Base-by-base conservation (phyloP, 2,329 filamentous ascomycete genomes). In the Phaeophleospora eucalypticola region DNA sequence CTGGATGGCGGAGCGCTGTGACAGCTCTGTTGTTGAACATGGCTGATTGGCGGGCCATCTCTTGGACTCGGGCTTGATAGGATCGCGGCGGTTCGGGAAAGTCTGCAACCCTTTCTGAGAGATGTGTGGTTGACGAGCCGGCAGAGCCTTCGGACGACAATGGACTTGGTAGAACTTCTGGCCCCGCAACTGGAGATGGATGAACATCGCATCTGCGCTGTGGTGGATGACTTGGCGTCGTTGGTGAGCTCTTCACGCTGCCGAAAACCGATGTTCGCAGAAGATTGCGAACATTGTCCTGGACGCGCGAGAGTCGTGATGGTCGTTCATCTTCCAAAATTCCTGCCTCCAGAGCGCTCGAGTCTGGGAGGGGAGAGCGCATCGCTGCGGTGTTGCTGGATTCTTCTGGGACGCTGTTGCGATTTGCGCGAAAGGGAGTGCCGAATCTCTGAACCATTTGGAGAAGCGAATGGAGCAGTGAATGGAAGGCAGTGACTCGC, bases 201-300 rank as follows among this genome's bases (percentile, higher is more conserved):
- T 41, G 32, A 9, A 17, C 16, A 10, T 42, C 12, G 39, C 41
- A 41, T 36, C 18, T 24, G 24, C 43, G 32, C 38, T 45, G 41
- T 42, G 14, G 52, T 17, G 49, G 41, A 34, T 46, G 48, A 14
- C 43, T 32, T 12, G 54, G 54, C 35, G 50, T 49, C 32, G 52
- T 50, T 43, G 53, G 49, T 4, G 53, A 53, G 47, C 44, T 55
- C 33, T 51, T 52, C 2, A 54, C 51, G 21, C 51, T 53, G 21
- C 54, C 57, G 32, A 61, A 56, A 19, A 63, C 50, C 15, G 62
- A 65, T 36, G 51, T 50, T 18, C 62, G 53, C 3, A 66, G 54
- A 16, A 65, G 58, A 41, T 63, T 57, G 38, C 63, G 55, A 32
- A 66, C 62, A 48, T 62, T 64, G 46, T 64, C 61, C 46, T 65